Base-by-base conservation (phyloP, 805 yeast species). In the Candida glaebosa region DNA sequence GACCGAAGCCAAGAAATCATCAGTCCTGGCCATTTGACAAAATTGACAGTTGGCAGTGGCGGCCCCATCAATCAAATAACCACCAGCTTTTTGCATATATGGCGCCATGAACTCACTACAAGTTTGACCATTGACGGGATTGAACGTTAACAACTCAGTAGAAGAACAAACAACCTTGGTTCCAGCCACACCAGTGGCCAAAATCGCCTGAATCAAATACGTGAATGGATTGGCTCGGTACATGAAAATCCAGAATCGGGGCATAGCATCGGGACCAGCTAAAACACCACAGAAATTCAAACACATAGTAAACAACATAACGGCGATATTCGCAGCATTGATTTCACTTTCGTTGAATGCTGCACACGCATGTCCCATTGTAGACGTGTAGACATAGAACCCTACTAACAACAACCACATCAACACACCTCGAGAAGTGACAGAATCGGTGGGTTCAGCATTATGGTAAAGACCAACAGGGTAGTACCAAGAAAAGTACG, bases 201-300 rank as follows among this genome's bases (percentile, higher is more conserved):
- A 57, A 51, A 78, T 59, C 33, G 79, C 81, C 76, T 82, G 56
- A 40, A 84, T 65, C 64, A 82, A 71, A 52, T 83, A 84, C 1
- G 88, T 81, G 49, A 82, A 65, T n/a, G 93, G 46, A 80, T 76
- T 72, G n/a, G 70, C 75, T 57, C 89, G 71, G 70, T 83, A 84
- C 87, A 84, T 81, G 71, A 83, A 84, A 34, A 75, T 67, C 89
- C 90, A 79, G 61, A 53, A 69, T 40, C 51, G 53, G 15, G 60
- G 65, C 54, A 53, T 67, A 49, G 48, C 53, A 56, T 46, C 51
- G 4, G 51, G 62, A 12, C 56, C 54, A 14, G 63, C 65, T 39
- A 63, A 52, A 16, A 62, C 67, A 53, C 69, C 69, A 59, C 67
- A 60, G 56, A 62, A 62, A 31, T 53, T 60, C 53, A 63, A 53